A percentile compares a stretch with the other conserved stretches of the same genome.
These are phyloP conservation scores for Hansenula lynferdii DNA, from an alignment of 1,139 yeast genomes.

Conservation along the genomic window DNA sequence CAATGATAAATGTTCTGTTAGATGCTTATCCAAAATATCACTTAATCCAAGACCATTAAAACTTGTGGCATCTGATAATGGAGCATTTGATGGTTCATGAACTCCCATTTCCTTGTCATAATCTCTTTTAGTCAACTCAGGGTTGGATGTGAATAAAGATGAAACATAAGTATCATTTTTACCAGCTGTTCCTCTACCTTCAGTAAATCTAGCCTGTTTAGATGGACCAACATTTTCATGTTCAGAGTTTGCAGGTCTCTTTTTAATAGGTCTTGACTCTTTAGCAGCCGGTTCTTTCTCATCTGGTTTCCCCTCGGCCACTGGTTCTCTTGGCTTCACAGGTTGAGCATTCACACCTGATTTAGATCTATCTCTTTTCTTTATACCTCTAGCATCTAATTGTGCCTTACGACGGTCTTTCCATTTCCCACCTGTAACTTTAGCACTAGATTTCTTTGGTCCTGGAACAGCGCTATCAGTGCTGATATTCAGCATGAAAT, in stretches of 20 bases:
- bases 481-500: slow-evolving; percentile 57
- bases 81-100: slow-evolving; percentile 81
- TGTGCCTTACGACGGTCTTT: slow-evolving; percentile 66
- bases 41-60: slow-evolving; percentile 72
- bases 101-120: slow-evolving; percentile 27
- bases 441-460: slow-evolving; percentile 19
- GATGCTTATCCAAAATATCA: slow-evolving; percentile 46
- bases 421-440: slow-evolving; percentile 73
- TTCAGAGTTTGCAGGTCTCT: slow-evolving; percentile 14
- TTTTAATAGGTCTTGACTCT: slow-evolving; percentile 3
- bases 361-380: slow-evolving; percentile 22
- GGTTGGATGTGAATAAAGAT: slow-evolving; percentile 78
- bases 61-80: slow-evolving; percentile 59
- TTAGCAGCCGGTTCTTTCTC: slow-evolving; percentile 7
- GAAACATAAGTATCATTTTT: slow-evolving; percentile 45
- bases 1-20: slow-evolving; percentile 55
- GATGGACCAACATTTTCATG: slow-evolving; percentile 24
- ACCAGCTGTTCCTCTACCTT: slow-evolving; percentile 20
- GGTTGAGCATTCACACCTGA: slow-evolving; percentile 32
- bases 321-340: not conserved
- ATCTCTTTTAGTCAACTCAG: slow-evolving; percentile 32
- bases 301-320: not conserved
- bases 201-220: slow-evolving; percentile 21
- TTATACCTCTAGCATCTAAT: slow-evolving; percentile 30
- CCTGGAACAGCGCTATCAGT: slow-evolving; percentile 27